Evolutionary conservation across 768 basidiomycete genomes (phyloP), one percentile per base, ranked within the genome.

Genomic region (Suillus variegatus): DNA sequence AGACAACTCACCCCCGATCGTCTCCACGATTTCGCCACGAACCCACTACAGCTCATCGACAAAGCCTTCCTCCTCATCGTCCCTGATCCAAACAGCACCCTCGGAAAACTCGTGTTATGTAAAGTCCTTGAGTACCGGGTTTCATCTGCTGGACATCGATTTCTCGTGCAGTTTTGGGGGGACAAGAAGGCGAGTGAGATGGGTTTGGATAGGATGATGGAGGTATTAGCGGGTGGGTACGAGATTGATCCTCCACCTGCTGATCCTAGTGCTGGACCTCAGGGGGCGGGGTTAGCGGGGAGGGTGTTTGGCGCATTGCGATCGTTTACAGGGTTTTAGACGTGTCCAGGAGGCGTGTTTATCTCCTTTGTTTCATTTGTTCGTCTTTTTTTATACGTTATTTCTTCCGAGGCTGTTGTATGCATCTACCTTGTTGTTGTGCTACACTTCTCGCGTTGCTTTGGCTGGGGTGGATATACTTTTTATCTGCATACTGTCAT

Each of bases 21-120:
- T 20, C 41, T 60, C 1, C 58, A 4, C 3, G 40, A 32, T 20
- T 41, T 60, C 18, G 18, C 41, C 18, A 20, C 25, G 5, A 43
- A 60, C 16, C 41, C 58, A 12, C 22, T 43, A 12, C 25, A 60
- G 4, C 41, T 60, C 41, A 20, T 60, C 41, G 25, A 20, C 6
- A 60, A 60, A 28, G 58, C 58, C 1, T 60, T 60, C 25, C 58
- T 60, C 25, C 58, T 60, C 18, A 60, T 60, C 25, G 58, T 60
- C 18, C 58, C 58, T 20, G 58, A 60, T 28, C 25, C 41, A 32
- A 28, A 12, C 6, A 60, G 58, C 6, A 60, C 40, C n/a, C 41
- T 60, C 25, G 58, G 58, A 13, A 60, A 43, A 13, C 41, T 60
- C 6, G 25, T 60, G 3, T 20, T 60, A 6, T 60, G 40, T 28